Percentiles rank a stretch among this genome's conserved stretches.
Conservation (phyloP, 192 early-diverging fungal genomes). For the Linnemannia elongata region DNA sequence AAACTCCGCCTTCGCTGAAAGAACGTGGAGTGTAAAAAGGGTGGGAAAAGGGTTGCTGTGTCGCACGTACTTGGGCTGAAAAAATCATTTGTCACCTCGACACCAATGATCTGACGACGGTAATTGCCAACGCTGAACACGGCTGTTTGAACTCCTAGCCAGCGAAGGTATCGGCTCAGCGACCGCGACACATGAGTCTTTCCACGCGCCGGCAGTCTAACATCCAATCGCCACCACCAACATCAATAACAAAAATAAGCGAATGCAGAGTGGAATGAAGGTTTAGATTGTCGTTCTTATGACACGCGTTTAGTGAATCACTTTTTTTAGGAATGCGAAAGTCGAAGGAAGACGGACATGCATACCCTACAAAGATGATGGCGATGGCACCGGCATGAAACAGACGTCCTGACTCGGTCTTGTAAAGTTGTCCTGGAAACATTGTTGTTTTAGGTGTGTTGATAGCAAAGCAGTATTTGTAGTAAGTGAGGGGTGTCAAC, state of each 20-base stretch:
- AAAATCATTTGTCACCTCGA: conserved; percentile 73
- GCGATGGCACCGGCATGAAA: conserved; percentile 87
- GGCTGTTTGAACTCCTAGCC: conserved; percentile 93
- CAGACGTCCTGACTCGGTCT: conserved; percentile 80
- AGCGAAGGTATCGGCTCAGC: conserved; percentile 91
- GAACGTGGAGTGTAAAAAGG: neutral
- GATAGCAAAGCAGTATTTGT: neutral
- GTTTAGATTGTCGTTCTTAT: neutral
- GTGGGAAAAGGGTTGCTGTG: neutral
- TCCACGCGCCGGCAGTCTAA: conserved; percentile 88
- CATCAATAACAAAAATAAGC: neutral
- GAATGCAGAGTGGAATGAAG: neutral
- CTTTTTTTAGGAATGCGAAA: neutral
- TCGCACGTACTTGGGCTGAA: conserved; percentile 76
- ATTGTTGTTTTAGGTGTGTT: conserved; percentile 15
- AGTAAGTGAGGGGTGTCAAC: too few relatives aligned
- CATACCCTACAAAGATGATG: conserved; percentile 81
- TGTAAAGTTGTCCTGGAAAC: conserved; percentile 80
- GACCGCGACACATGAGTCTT: conserved; percentile 93
- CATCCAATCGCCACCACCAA: neutral
- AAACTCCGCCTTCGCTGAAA: neutral
- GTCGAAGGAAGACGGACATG: neutral
- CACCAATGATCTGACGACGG: conserved; percentile 82
- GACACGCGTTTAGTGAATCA: neutral
- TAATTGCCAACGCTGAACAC: conserved; percentile 99